Percentiles rank a stretch among this genome's conserved stretches.
phyloP scores from a whole-genome alignment of 2,329 filamentous ascomycete species.

The Ceratocystis albifundus region DNA sequence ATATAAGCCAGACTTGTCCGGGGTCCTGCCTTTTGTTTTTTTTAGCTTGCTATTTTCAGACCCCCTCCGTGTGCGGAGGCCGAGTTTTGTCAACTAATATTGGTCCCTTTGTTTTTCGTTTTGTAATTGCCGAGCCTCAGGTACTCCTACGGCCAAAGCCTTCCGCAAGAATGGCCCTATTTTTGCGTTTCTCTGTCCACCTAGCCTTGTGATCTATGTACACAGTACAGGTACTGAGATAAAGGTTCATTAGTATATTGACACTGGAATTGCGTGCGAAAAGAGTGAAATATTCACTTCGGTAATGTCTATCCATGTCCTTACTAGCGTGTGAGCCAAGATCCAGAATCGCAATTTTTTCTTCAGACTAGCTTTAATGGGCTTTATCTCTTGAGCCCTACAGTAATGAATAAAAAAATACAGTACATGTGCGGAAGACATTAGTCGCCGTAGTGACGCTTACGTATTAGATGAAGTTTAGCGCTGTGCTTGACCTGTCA shows the following conservation, averaged over 20 bases:
- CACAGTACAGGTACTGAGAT: background rate
- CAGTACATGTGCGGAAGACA: background rate
- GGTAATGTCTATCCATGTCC: background rate
- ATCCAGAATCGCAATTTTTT: background rate
- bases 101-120: background rate
- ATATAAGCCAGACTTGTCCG: background rate
- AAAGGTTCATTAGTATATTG: background rate
- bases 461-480: background rate
- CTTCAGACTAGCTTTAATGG: background rate
- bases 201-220: background rate
- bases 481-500: background rate
- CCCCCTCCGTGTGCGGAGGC: background rate
- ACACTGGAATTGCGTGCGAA: background rate
- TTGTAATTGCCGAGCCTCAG: background rate
- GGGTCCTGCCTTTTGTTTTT: background rate
- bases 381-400: background rate
- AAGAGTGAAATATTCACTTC: background rate
- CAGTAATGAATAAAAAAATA: too few species aligned
- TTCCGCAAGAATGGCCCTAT: background rate
- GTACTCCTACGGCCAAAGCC: constrained; percentile 4
- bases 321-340: background rate
- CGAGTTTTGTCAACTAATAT: background rate
- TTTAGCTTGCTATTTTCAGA: too few species aligned
- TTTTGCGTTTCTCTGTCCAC: background rate
- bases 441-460: background rate